Evolutionary conservation across 495 filamentous ascomycete genomes (phyloP), one percentile per base, ranked within the genome.

Genomic region (Usnea hakonensis): DNA sequence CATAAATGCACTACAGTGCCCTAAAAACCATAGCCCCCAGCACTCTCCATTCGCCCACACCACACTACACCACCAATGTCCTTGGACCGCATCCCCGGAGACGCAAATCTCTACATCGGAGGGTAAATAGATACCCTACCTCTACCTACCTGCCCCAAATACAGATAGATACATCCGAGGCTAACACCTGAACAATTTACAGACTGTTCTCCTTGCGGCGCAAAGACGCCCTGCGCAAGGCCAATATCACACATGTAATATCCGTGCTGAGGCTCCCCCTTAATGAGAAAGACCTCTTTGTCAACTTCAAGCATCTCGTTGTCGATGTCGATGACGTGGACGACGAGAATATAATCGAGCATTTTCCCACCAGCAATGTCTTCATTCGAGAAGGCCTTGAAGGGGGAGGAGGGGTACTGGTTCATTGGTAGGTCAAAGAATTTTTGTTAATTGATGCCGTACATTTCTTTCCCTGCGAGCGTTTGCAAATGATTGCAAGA

Each of bases 251-350:
- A 3, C 93, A 97, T 75, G 79, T 97, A 40, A 76, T 98, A n/a
- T 96, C 93, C 3, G 90, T 90, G 62, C 70, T 94, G 59, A 77
- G 81, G 41, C 73, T 85, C 54, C 79, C 82, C 41, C 76, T 84
- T 57, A 79, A 85, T 57, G 71, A 81, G 55, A n/a, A n/a, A n/a
- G 68, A 78, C 58, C 70, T 83, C 23, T 81, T 81, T 67, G 71
- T 78, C 58, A 68, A 76, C 9, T 90, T 85, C 70, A 74, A 85
- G 62, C 91, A 95, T 71, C 79, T 87, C 64, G 79, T 81, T 64
- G 86, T 97, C 68, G 86, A 91, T 63, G 85, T 96, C 38, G 89
- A 96, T 75, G 94, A 97, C 77, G 81, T 87, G 50, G 88, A 88
- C 17, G 89, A 95, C 70, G 87, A 91, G 66, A 89, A 98, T 69